Evolutionary conservation across 768 basidiomycete genomes (phyloP), one percentile per base, ranked within the genome.

Genomic region (Rubroboletus pulcherrimus): DNA sequence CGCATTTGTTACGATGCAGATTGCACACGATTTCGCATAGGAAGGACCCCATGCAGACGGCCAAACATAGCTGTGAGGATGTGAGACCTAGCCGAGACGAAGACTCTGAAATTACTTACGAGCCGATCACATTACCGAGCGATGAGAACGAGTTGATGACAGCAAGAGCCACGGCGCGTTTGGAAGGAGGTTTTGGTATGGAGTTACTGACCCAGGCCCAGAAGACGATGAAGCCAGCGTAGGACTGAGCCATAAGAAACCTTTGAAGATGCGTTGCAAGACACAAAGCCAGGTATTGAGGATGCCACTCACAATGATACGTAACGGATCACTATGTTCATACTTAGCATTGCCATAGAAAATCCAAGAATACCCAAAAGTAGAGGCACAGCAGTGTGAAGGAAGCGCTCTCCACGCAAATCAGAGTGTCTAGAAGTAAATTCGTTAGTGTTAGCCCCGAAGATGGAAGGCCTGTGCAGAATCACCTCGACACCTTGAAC

Each of bases 161-260:
- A 2, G 91, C 93, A 46, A 96, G 77, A 12, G 87, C 87, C n/a
- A 93, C 87, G 3, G 93, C 89, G 5, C 93, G 85, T 71, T 94
- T 95, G n/a, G 86, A 83, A 5, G 91, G 79, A 26, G 93, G 85
- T n/a, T 83, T 82, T 29, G 91, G 83, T 72, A 96, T 76, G 15
- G 78, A 77, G 57, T 78, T 81, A 49, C 77, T 77, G 50, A 80
- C 73, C 82, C 79, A 80, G 6, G 78, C 72, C 66, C 74, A 68
- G 31, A 88, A 85, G 52, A 80, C 78, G 58, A 91, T 81, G 70
- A 87, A 89, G 5, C 81, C 89, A 0, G 85, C 77, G 62, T 88
- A 89, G 0, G 83, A 82, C 61, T 86, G 83, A 5, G 87, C 85
- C 82, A 90, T 86, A 41, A 92, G 70, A 69, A 92, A 91, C 38